A percentile compares a stretch with the other conserved stretches of the same genome.
Evolutionary conservation across 2,329 filamentous ascomycete species (phyloP).

Genomic region (Aspergillus carbonarius): DNA sequence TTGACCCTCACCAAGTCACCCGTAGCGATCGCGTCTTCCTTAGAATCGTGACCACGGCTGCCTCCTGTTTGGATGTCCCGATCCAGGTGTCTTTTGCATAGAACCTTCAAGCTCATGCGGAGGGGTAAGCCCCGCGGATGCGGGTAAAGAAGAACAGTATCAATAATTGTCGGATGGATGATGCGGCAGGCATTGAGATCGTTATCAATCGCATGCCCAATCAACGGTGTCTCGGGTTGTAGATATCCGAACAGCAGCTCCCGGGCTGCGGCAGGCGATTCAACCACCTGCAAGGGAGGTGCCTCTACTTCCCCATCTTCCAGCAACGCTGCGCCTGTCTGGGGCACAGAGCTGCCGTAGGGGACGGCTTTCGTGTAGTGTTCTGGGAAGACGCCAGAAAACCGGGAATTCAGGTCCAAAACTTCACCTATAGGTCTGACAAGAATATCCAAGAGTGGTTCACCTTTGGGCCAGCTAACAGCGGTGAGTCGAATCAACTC

Average conservation of each 20-base stretch:
- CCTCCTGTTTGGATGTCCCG: conserved; percentile 74
- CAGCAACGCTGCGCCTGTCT: conserved; percentile 21
- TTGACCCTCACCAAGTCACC: conserved; percentile 78
- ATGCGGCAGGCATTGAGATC: conserved; percentile 84
- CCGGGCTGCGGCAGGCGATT: conserved; percentile 72
- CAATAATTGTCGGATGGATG: conserved; percentile 79
- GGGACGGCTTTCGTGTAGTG: conserved; percentile 69
- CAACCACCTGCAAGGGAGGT: conserved; percentile 67
- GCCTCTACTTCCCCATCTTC: conserved; percentile 26
- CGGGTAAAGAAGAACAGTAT: conserved; percentile 82
- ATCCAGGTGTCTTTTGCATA: conserved; percentile 69
- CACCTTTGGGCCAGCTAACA: conserved; percentile 78
- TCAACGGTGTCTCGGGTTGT: conserved; percentile 73
- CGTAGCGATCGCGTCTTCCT: conserved; percentile 85
- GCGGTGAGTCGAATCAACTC: conserved; percentile 90
- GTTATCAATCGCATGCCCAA: conserved; percentile 94
- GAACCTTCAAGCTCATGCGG: conserved; percentile 72
- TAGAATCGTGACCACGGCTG: conserved; percentile 76
- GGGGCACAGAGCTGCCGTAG: conserved; percentile 42
- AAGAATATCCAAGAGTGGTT: conserved; percentile 75
- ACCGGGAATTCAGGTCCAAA: conserved; percentile 87
- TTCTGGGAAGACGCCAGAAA: conserved; percentile 79
- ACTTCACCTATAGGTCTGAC: conserved; percentile 81
- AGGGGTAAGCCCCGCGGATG: conserved; percentile 74
- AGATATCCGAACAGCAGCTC: conserved; percentile 74